Conservation (phyloP, 163 green algal genomes). For the Chlorella variabilis region DNA sequence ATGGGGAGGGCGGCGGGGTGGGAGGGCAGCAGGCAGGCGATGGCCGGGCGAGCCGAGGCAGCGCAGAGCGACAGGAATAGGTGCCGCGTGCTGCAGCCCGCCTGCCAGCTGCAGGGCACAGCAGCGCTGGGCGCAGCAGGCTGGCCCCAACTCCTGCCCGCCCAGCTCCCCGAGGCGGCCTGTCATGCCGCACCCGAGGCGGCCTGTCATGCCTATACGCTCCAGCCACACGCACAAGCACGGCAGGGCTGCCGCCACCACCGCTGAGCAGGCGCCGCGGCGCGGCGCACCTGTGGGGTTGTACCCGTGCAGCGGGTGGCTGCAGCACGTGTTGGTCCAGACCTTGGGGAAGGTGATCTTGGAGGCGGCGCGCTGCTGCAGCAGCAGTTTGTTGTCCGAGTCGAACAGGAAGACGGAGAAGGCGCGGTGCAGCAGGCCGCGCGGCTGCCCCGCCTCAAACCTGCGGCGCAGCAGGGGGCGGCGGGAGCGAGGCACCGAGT, state of each 20-base stretch:
- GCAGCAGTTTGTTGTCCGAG: constrained; percentile 81
- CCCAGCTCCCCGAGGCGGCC: too few relatives aligned
- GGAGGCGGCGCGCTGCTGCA: constrained; percentile 86
- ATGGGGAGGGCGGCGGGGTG: neutral
- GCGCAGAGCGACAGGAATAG: neutral
- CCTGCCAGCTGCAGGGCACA: too few relatives aligned
- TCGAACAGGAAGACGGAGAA: constrained; percentile 98
- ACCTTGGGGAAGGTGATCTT: constrained; percentile 91
- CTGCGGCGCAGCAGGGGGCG: neutral
- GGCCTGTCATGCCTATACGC: too few relatives aligned
- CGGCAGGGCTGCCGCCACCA: too few relatives aligned
- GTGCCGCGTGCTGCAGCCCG: too few relatives aligned
- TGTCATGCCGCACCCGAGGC: too few relatives aligned
- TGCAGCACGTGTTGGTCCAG: constrained; percentile 99
- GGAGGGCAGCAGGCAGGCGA: neutral
- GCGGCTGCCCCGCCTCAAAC: constrained; percentile 66
- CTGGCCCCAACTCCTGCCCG: too few relatives aligned
- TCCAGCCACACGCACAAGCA: too few relatives aligned
- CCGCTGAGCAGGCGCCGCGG: too few relatives aligned
- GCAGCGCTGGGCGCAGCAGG: too few relatives aligned
- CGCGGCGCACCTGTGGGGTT: constrained; percentile 66
- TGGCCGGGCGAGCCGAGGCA: neutral
- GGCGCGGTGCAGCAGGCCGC: constrained; percentile 87
- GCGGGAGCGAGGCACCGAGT: too few relatives aligned
- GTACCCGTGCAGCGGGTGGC: constrained; percentile 90